Evolutionary conservation across 2,329 filamentous ascomycete species (phyloP), one percentile per base, ranked within the genome.

Genomic region (Fusarium lateritium): DNA sequence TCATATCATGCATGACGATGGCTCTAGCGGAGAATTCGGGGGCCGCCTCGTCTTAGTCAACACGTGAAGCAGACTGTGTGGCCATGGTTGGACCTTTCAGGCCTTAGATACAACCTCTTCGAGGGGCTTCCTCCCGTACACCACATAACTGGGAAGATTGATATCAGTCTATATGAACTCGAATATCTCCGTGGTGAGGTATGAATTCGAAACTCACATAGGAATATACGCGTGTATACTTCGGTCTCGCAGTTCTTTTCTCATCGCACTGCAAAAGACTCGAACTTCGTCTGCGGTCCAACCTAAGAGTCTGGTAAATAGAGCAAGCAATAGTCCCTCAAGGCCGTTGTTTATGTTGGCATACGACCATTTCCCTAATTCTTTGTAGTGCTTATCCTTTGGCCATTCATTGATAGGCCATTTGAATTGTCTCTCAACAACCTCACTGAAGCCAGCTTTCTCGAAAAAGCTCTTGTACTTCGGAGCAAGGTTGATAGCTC

Each of bases 321-420:
- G 19, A 0, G 43, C 65, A 3, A 68, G 43, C 2, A 63, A 7
- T 2, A 67, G 5, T 0, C 64, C 58, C 7, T 67, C 65, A 1
- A 67, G 21, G 0, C 65, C 64, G 11, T 49, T 63, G 13, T 68
- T 53, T 2, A 65, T 60, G 10, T 67, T 67, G 5, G 63, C 57
- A 19, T 53, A 49, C 1, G 59, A 58, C 64, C 63, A 67, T 7
- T 9, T 67, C 0, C 65, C 64, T 1, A 67, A 3, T 8, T 68
- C 65, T 5, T 67, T 67, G 5, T 65, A 60, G 10, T 65, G 60
- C 19, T 59, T 65, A 4, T 68, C 63, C 21, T 43, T 67, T 0
- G 63, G 64, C 64, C 64, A 67, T 4, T 56, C 49, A 3, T 67
- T 67, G 0, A 67, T 63, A 2, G 64, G 64, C 64, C 64, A 67